Percentiles rank a stretch among this genome's conserved stretches.
Conservation (phyloP, 371 early-diverging fungal genomes). For the Chytridiales sp. region DNA sequence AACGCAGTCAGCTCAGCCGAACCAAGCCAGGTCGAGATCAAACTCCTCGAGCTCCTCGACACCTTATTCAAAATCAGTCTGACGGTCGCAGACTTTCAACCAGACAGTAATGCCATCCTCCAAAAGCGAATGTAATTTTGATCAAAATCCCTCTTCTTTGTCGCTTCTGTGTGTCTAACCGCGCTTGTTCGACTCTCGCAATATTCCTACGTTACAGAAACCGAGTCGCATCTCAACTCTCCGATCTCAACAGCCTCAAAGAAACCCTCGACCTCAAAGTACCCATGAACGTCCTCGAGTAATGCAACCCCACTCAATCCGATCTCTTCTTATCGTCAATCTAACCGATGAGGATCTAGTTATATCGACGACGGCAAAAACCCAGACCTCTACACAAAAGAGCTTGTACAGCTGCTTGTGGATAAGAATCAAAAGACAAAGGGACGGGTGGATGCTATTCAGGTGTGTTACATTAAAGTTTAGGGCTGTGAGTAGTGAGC, state of each 20-base stretch:
- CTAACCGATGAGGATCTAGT: conserved; percentile 5
- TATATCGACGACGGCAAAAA: conserved; percentile 36
- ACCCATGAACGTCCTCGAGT: conserved; percentile 11
- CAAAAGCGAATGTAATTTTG: conserved; percentile 64
- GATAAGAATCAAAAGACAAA: conserved; percentile 48
- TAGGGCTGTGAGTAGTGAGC: neutral
- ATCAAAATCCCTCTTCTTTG: conserved; percentile 26
- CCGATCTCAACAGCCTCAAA: conserved; percentile 9
- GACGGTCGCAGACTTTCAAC: conserved; percentile 71
- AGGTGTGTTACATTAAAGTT: conserved; percentile 12
- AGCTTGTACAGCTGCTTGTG: conserved; percentile 34
- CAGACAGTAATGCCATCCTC: conserved; percentile 61
- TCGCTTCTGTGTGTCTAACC: neutral
- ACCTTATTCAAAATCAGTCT: conserved; percentile 64
- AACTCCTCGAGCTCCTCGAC: conserved; percentile 60
- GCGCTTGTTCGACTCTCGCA: neutral
- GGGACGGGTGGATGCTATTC: conserved; percentile 30
- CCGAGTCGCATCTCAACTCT: conserved; percentile 13
- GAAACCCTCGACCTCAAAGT: conserved; percentile 8
- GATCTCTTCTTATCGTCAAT: neutral
- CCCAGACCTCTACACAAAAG: conserved; percentile 30
- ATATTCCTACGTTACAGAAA: conserved; percentile 8
- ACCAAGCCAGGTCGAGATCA: no score
- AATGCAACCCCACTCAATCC: conserved; percentile 23
- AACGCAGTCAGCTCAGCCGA: no score